Evolutionary conservation across 352 stramenopile species (phyloP).

Genomic region (Phytophthora europaea): DNA sequence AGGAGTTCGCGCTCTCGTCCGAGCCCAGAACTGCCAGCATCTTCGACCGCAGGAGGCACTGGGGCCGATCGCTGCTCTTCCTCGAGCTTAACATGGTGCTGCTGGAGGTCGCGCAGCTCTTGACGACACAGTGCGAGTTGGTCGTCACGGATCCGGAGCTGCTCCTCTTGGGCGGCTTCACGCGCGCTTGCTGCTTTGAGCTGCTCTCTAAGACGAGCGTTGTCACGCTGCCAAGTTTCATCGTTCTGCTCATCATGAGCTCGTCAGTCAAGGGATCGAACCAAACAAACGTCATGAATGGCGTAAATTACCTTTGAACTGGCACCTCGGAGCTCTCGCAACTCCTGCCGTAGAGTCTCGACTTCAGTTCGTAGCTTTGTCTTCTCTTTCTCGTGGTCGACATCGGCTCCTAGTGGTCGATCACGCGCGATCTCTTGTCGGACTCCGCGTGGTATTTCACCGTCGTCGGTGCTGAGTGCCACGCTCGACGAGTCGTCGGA

Average conservation of each 20-base stretch:
- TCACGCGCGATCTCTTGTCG: slow-evolving; percentile 4
- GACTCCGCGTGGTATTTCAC: background rate
- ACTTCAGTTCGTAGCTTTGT: slow-evolving; percentile 12
- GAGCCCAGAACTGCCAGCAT: slow-evolving; percentile 22
- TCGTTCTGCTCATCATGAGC: slow-evolving; percentile 17
- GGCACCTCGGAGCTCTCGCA: slow-evolving; percentile 24
- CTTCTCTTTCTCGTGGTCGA: slow-evolving; percentile 19
- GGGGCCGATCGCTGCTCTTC: background rate
- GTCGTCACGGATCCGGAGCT: slow-evolving; percentile 16
- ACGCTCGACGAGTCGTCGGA: background rate
- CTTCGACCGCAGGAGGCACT: slow-evolving; percentile 8
- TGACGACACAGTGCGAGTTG: slow-evolving; percentile 27
- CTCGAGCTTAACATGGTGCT: slow-evolving; percentile 25
- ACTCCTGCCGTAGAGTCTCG: slow-evolving; percentile 19
- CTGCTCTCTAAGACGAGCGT: slow-evolving; percentile 30
- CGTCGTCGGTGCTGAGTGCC: slow-evolving; percentile 8
- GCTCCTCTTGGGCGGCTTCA: slow-evolving; percentile 21
- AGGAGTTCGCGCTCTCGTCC: slow-evolving; percentile 30
- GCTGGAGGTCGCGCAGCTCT: slow-evolving; percentile 26
- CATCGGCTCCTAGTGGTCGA: slow-evolving; percentile 6
- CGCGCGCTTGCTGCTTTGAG: slow-evolving; percentile 13
- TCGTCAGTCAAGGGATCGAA: background rate
- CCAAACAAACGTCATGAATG: background rate
- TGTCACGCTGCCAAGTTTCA: slow-evolving; percentile 35
- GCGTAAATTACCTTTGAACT: slow-evolving; percentile 21